Evolutionary conservation across 345 rosid genomes (phyloP), one percentile per base, ranked within the genome.

Genomic region (Mangifera indica): DNA sequence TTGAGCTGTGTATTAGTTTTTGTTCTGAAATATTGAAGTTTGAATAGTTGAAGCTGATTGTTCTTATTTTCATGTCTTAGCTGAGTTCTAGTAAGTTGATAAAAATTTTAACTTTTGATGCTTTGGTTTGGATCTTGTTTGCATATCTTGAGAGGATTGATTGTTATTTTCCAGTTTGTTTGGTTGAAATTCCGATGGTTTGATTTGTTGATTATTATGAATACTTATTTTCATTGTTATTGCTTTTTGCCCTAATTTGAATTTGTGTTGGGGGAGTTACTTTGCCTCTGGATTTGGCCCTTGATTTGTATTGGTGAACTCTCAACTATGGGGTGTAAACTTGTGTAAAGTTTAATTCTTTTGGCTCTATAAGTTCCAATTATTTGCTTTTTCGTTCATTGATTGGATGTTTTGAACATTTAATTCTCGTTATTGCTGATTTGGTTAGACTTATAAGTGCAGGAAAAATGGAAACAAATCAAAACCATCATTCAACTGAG

Each of bases 91-190:
- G 51, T 21, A 37, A 72, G 60, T 71, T 71, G 59, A 34, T 74
- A 20, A 53, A 20, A 52, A 73, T 74, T 32, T 49, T 62, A 10
- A 21, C 46, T 26, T 40, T 37, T 32, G 24, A 29, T 67, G 52
- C 61, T 60, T 42, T 20, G 14, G 14, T 74, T 21, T 74, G 69
- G 76, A 70, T 80, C 78, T 73, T 49, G 63, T 26, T 64, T 66
- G 65, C 59, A 70, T 73, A 53, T 52, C 29, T 58, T 52, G 25
- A 44, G 40, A 49, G 58, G 73, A 66, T 40, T 56, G 24, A 13
- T 25, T 49, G 1, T 54, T 63, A 46, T 64, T 51, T 69, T 58
- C 32, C 32, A 15, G 18, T 32, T 56, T 20, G 17, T 12, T 34
- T 56, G 22, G 21, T 51, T 59, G 4, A 20, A 18, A 42, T 13